Base-by-base conservation (phyloP, 169 alveolate species). In the Eimeria zaria region DNA sequence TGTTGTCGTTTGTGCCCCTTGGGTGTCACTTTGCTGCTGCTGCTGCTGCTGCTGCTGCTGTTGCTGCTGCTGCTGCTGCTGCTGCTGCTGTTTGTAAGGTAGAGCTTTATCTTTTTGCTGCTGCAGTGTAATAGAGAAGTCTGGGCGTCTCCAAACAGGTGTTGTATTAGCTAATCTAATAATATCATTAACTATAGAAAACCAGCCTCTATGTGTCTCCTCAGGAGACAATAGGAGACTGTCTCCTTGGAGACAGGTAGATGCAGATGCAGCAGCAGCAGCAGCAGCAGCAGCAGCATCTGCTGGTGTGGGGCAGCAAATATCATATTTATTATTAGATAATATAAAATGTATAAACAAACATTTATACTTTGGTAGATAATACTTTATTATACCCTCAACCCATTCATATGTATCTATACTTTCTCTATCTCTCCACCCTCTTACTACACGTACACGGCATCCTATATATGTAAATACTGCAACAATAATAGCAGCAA, bases 171-270 rank as follows among this genome's bases (percentile, higher is more conserved):
- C 95, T 22, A 88, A 85, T 18, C 95, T 84, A 69, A 88, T 69
- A 64, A 88, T 44, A 30, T 88, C 95, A 46, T 64, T 80, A 46
- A 67, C 58, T 2, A 73, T 2, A 41, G 95, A 88, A 51, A 67
- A 88, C 95, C 95, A 88, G 20, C 95, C 95, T 20, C 95, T 55
- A 64, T 88, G 95, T 51, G 48, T 71, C 46, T 71, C 95, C n/a
- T 88, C 95, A n/a, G 95, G 95, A 36, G 95, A 64, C n/a, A 88
- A 48, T 22, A 85, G 85, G n/a, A 88, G 71, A 44, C 20, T 24
- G 64, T 88, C 85, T 41, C 55, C 78, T 27, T 64, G n/a, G n/a
- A n/a, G n/a, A n/a, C n/a, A n/a, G n/a, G n/a, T n/a, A n/a, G n/a
- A n/a, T n/a, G n/a, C n/a, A n/a, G n/a, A n/a, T n/a, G n/a, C n/a